Evolutionary conservation across 169 alveolate genomes (phyloP), one percentile per base, ranked within the genome.

Genomic region (Plasmodium berghei): DNA sequence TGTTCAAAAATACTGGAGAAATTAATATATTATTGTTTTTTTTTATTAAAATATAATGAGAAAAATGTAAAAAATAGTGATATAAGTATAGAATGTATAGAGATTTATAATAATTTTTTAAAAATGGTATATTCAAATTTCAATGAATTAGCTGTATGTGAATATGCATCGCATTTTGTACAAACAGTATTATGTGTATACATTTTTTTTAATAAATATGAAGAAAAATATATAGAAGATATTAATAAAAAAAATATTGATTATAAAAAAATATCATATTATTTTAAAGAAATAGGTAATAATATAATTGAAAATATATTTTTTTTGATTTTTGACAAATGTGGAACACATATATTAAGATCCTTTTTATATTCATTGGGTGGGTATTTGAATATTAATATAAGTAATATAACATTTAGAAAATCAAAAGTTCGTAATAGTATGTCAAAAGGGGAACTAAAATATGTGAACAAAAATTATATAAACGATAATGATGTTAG

Each of bases 321-420:
- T 63, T 9, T 52, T 22, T 54, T 86, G 4, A 56, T 86, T 20
- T 54, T 86, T 52, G 58, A 86, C 26, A 86, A 61, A 24, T 86
- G 59, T 14, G 91, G 87, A 0, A 70, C 91, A 9, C 91, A 86
- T 48, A 87, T 86, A 22, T 42, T 86, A 46, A 86, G 91, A 54
- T 69, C 91, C 0, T 86, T 86, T 86, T 28, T 86, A 46, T 86
- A 86, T 56, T 56, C 75, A 28, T n/a, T 86, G 54, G 83, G 75
- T 1, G 91, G 91, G 0, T 86, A 86, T 54, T 28, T 86, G 52
- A 58, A 71, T 52, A 58, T 86, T 58, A 86, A 66, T 26, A 67
- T 83, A 56, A 20, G 46, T 10, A 18, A 83, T 66, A 86, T 86
- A 86, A 22, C 87, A 0, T 86, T 71, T 86, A 86, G 91, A 48